Base-by-base conservation (phyloP, 768 basidiomycete genomes). In the Cyclocybe aegerita region DNA sequence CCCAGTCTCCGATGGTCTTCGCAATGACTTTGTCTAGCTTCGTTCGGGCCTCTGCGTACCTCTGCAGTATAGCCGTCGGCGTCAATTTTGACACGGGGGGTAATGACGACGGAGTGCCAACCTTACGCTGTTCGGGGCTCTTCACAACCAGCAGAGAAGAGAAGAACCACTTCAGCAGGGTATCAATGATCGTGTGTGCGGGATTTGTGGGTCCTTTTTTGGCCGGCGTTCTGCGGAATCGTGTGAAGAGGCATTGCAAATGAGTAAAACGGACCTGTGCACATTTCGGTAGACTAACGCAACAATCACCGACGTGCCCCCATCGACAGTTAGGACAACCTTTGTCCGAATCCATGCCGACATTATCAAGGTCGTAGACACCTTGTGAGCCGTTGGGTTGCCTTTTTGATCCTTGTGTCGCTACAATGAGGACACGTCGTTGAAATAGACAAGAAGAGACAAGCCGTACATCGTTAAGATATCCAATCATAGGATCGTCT, bases 1-100 rank as follows among this genome's bases (percentile, higher is more conserved):
- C 47, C 8, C 64, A 59, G 35, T 56, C 56, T 8, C 65, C 63
- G 16, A 68, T 39, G 9, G 52, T 40, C 9, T 62, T 53, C 30
- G 57, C 54, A 4, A 60, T 53, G 6, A 64, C 57, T 14, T 61
- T 53, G 1, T 52, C 40, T 11, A 65, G 50, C 40, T 66, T 67
- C 15, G 57, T 31, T 29, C 56, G 12, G 4, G 23, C 41, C 30
- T 57, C 55, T 46, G 42, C 30, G 15, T 37, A 30, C 31, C 55
- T 46, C 55, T 56, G 16, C 7, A 29, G 32, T 23, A 32, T 6
- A 1, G 12, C 23, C 23, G 4, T 45, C 7, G 29, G 38, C 39
- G 32, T 40, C 38, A 10, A 38, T 16, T 39, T 11, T 46, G 9
- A 34, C 11, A 15, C n/a, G 15, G 16, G 17, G 9, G 17, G 6